Evolutionary conservation across 306 rosid genomes (phyloP).

Genomic region (Quercus glauca): DNA sequence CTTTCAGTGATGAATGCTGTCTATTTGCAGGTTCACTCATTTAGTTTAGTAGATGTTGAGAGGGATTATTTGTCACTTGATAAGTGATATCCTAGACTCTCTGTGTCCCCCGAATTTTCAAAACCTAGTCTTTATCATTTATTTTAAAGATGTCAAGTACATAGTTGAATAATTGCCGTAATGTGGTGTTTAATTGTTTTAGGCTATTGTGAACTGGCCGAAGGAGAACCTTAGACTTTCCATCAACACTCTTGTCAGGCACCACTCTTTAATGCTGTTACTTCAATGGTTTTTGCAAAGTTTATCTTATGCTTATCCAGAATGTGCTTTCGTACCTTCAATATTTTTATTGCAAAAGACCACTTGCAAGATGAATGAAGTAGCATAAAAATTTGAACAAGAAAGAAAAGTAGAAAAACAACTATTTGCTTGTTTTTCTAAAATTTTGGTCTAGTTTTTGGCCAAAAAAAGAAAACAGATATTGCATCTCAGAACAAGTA

Average conservation of each 20-base stretch:
- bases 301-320: conserved; percentile 9
- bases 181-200: conserved; percentile 19
- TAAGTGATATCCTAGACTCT: conserved; percentile 86
- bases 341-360: background rate
- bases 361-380: too few species aligned
- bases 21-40: conserved; percentile 67
- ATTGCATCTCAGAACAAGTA: background rate
- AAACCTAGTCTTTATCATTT: conserved; percentile 48
- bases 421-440: background rate
- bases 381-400: too few species aligned
- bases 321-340: background rate
- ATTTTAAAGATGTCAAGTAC: conserved; percentile 5
- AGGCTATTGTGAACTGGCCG: conserved; percentile 91
- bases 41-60: conserved; percentile 63
- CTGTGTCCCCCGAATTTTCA: conserved; percentile 73
- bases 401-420: background rate
- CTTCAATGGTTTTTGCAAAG: conserved; percentile 1
- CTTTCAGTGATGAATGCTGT: conserved; percentile 8
- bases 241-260: conserved; percentile 86
- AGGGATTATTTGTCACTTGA: conserved; percentile 78
- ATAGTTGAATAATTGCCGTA: conserved; percentile 13
- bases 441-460: background rate
- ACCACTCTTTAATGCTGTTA: conserved; percentile 14
- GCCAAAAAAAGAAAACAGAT: background rate
- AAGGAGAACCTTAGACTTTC: conserved; percentile 73